These are phyloP conservation scores for Cryptosporidium muris DNA, from an alignment of 169 alveolate species.

Conservation along the genomic window DNA sequence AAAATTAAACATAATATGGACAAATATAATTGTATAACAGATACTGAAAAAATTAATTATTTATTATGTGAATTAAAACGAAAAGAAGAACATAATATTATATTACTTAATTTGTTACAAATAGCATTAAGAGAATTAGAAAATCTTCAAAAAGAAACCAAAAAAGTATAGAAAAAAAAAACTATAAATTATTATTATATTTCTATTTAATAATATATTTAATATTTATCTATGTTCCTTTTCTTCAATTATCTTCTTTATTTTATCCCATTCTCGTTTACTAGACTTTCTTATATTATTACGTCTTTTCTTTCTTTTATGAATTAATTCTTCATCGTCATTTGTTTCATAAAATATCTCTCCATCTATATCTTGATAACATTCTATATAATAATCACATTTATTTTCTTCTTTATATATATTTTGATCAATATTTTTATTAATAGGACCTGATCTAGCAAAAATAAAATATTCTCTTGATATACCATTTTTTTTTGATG, in stretches of 20 bases:
- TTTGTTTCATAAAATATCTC: slow-evolving; percentile 24
- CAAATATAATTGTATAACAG: background rate
- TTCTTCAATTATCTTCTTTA: slow-evolving; percentile 11
- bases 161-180: slow-evolving; percentile 11
- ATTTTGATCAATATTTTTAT: background rate
- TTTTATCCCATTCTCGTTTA: background rate
- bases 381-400: slow-evolving; percentile 22
- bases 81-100: slow-evolving; percentile 29
- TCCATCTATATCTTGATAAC: slow-evolving; percentile 55
- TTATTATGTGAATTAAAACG: slow-evolving; percentile 17
- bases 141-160: slow-evolving; percentile 35
- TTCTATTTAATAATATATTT: background rate
- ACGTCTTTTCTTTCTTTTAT: background rate
- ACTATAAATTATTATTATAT: background rate
- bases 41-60: slow-evolving; percentile 37
- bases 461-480: slow-evolving; percentile 7
- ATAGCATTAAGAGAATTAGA: slow-evolving; percentile 46
- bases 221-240: slow-evolving; percentile 32
- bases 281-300: background rate
- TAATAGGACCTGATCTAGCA: slow-evolving; percentile 18
- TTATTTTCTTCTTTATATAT: too few relatives aligned
- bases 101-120: slow-evolving; percentile 26
- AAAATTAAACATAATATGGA: slow-evolving; percentile 15
- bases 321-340: slow-evolving; percentile 21
- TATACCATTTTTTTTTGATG: background rate